Evolutionary conservation across 257 asterid genomes (phyloP).

Genomic region (Ehretia macrophylla): DNA sequence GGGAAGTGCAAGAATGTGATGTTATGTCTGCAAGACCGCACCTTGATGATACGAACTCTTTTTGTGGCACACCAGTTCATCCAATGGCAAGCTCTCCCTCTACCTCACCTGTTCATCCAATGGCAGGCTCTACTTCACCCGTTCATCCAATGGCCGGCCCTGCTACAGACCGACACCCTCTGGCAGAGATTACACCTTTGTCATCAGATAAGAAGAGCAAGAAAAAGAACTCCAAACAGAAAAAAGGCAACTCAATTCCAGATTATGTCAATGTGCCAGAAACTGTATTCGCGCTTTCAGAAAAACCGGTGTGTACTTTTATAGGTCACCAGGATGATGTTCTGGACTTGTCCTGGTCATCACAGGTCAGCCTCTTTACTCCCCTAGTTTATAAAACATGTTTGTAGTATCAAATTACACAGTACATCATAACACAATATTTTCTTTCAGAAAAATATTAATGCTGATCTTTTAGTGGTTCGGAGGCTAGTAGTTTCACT

Average conservation of each 20-base stretch:
- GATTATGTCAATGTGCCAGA: slow-evolving; percentile 26
- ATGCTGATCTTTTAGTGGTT: too few relatives aligned
- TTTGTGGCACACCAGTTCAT: slow-evolving; percentile 49
- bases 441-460: too few relatives aligned
- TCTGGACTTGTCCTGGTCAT: slow-evolving; percentile 28
- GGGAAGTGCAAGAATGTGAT: slow-evolving; percentile 27
- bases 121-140: slow-evolving; percentile 1
- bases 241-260: slow-evolving; percentile 53
- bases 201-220: slow-evolving; percentile 53
- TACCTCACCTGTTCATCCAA: slow-evolving; percentile 9
- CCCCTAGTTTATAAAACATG: background rate
- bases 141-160: too few relatives aligned
- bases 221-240: slow-evolving; percentile 32
- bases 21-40: slow-evolving; percentile 12
- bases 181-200: slow-evolving; percentile 46
- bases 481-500: too few relatives aligned
- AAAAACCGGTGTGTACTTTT: slow-evolving; percentile 19
- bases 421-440: too few relatives aligned
- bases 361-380: slow-evolving; percentile 23
- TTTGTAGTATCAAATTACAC: too few relatives aligned
- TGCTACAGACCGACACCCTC: slow-evolving; percentile 40
- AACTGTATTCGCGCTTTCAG: slow-evolving; percentile 22
- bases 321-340: slow-evolving; percentile 26
- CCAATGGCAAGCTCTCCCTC: slow-evolving; percentile 28
- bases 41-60: slow-evolving; percentile 13